Evolutionary conservation across 441 rosid genomes (phyloP), one percentile per base, ranked within the genome.

Genomic region (Kokia cookei): DNA sequence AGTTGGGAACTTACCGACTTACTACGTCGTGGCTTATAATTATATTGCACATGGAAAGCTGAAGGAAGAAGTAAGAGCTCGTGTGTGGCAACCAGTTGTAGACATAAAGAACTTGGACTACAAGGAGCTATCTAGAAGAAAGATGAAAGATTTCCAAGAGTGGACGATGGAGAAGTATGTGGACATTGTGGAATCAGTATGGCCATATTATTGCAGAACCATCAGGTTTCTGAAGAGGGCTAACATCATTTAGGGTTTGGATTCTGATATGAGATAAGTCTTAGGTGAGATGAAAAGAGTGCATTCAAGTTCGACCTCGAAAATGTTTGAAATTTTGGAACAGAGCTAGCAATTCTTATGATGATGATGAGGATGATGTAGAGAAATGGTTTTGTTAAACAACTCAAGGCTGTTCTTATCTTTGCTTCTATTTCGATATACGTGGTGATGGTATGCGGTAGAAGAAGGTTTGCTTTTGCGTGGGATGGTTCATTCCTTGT

Each of bases 121-220:
- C 87, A 85, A 87, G 79, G 89, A 89, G 84, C 58, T 87, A 17
- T 81, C 83, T 0, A 84, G 88, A 79, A 84, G 71, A 77, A 92
- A 77, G 76, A 82, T 88, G 83, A 85, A 84, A 84, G 90, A 79
- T 78, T 73, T 93, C 40, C 82, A 80, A 85, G 93, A 68, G 59
- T 88, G 93, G 96, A 29, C 88, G 73, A 42, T 76, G 80, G 98
- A 96, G 84, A 84, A 71, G 76, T 92, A 90, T 81, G 74, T 96
- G 82, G 99, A 96, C 79, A 89, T 68, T 73, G 85, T 93, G 75
- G 98, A 96, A 78, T 90, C 93, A 26, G 77, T 96, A 83, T 96
- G 99, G 99, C 99, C 99, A 12, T 80, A 79, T 78, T 92, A 96
- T 79, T 93, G 99, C 84, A 86, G 97, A 83, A 91, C 95, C 55